These are phyloP conservation scores for Tetradesmus lagerheimii DNA, from an alignment of 139 green algal species.

Conservation along the genomic window DNA sequence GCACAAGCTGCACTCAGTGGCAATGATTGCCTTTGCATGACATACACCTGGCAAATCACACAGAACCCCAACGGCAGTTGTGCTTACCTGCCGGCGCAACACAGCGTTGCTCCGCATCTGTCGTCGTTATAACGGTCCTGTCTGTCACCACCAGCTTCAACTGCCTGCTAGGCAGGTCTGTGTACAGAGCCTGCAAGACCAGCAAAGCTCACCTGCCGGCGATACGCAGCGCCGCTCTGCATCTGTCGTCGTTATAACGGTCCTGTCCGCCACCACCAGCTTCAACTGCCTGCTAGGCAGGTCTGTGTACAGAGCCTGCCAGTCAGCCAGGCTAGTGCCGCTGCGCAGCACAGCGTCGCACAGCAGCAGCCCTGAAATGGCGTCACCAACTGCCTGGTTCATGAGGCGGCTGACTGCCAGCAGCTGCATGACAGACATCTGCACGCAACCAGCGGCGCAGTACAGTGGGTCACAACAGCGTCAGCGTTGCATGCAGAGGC, in stretches of 20 bases:
- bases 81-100: constrained; percentile 62
- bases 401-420: constrained; percentile 78
- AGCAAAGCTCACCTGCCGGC: constrained; percentile 63
- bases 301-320: constrained; percentile 81
- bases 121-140: constrained; percentile 75
- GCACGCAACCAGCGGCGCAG: no score
- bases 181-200: constrained; percentile 84
- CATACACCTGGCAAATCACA: no score
- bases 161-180: constrained; percentile 89
- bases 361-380: constrained; percentile 89
- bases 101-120: constrained; percentile 82
- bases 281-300: constrained; percentile 91
- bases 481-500: no score
- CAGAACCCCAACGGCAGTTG: no score
- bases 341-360: constrained; percentile 88
- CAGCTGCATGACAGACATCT: constrained; percentile 59
- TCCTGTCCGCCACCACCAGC: constrained; percentile 85
- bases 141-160: constrained; percentile 90
- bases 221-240: constrained; percentile 80
- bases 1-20: background rate
- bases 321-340: constrained; percentile 77
- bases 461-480: no score
- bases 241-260: constrained; percentile 75
- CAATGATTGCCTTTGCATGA: no score
- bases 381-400: constrained; percentile 97